phyloP scores from a whole-genome alignment of 2,329 filamentous ascomycete genomes.

The Ophiocordyceps camponoti-rufipedis region DNA sequence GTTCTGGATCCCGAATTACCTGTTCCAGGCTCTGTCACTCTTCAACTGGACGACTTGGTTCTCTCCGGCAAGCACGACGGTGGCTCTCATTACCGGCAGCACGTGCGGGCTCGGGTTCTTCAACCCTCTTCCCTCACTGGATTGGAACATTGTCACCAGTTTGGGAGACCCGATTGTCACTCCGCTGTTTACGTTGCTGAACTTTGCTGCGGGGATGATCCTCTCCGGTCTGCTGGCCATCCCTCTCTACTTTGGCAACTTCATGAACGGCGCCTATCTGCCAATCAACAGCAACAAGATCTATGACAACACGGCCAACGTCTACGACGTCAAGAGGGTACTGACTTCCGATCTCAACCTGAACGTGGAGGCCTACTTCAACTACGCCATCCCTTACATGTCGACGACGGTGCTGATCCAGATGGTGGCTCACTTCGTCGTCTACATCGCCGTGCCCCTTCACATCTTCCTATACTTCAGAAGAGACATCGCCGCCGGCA shows the following conservation, averaged over 20 bases:
- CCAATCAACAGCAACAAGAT: constrained; percentile 34
- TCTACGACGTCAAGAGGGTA: constrained; percentile 33
- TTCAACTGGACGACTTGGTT: constrained; percentile 36
- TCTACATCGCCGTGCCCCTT: constrained; percentile 11
- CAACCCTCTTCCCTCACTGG: constrained; percentile 19
- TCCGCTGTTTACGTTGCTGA: constrained; percentile 12
- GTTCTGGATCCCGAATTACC: constrained; percentile 31
- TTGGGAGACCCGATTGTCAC: constrained; percentile 13
- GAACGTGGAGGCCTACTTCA: constrained; percentile 29
- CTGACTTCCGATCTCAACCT: constrained; percentile 29
- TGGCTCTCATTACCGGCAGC: constrained; percentile 16
- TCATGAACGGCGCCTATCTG: constrained; percentile 31
- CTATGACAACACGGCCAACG: constrained; percentile 35
- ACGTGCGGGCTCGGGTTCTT: constrained; percentile 17
- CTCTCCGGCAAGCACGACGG: constrained; percentile 17
- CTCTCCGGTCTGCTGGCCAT: constrained; percentile 32
- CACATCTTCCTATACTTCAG: constrained; percentile 14
- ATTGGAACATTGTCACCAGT: constrained; percentile 18
- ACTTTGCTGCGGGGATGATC: constrained; percentile 17
- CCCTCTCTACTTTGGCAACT: constrained; percentile 29
- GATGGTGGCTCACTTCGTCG: constrained; percentile 12
- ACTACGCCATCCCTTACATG: constrained; percentile 36
- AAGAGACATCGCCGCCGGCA: constrained; percentile 9
- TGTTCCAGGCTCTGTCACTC: constrained; percentile 24
- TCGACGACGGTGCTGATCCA: constrained; percentile 17